A percentile compares a stretch with the other conserved stretches of the same genome.
These are phyloP conservation scores for Friedmanniomyces simplex DNA, from an alignment of 495 filamentous ascomycete genomes.

Conservation along the genomic window DNA sequence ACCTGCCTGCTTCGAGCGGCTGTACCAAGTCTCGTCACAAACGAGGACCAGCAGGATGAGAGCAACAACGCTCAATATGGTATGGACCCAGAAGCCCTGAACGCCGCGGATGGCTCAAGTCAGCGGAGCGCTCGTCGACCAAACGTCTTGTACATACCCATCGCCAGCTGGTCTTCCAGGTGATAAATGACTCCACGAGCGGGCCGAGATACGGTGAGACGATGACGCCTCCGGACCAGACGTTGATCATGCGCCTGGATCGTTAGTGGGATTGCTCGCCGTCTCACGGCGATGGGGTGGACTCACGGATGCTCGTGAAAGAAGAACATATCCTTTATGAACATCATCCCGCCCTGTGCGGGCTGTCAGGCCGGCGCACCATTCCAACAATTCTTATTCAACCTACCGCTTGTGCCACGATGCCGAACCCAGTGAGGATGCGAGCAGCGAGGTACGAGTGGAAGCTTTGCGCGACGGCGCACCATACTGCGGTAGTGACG, in stretches of 20 bases:
- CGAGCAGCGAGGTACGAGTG: constrained; percentile 10
- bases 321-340: constrained; percentile 20
- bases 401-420: constrained; percentile 2
- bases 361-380: not conserved
- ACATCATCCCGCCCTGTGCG: constrained; percentile 12
- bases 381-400: not conserved
- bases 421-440: constrained; percentile 8
- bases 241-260: constrained; percentile 13
- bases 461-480: constrained; percentile 5
- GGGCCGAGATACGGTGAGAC: constrained; percentile 16
- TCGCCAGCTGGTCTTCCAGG: constrained; percentile 8
- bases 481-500: constrained; percentile 6
- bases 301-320: constrained; percentile 11
- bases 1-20: not conserved
- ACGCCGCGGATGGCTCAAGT: not conserved
- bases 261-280: not conserved
- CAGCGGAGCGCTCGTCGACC: not conserved
- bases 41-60: constrained; percentile 1
- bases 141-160: not conserved
- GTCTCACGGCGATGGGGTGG: not conserved
- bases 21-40: constrained; percentile 7
- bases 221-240: constrained; percentile 5
- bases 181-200: constrained; percentile 8
- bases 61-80: not conserved
- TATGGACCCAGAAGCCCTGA: constrained; percentile 4